Percentiles rank a stretch among this genome's conserved stretches.
Conservation (phyloP, 192 early-diverging fungal genomes). For the Backusella tarrabulga region DNA sequence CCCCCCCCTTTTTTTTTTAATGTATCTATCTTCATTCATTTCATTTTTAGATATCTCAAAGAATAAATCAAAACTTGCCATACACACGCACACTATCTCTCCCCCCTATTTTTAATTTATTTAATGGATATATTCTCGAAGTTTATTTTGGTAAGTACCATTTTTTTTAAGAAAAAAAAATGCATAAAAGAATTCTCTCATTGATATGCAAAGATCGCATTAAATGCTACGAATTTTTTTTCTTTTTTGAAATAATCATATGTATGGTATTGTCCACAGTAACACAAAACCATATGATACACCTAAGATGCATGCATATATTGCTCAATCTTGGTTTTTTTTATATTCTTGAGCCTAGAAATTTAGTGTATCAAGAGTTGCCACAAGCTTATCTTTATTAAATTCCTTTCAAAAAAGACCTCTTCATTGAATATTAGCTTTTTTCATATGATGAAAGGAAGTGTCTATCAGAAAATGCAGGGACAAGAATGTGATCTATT, state of each 20-base stretch:
- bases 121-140: neutral
- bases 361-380: neutral
- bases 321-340: neutral
- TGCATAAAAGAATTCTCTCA: neutral
- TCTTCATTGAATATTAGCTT: neutral
- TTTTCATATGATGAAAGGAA: neutral
- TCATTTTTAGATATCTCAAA: neutral
- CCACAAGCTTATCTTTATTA: neutral
- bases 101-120: neutral
- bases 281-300: neutral
- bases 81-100: too few species aligned
- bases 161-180: neutral
- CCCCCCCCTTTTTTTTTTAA: neutral
- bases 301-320: neutral
- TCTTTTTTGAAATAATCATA: neutral
- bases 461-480: neutral
- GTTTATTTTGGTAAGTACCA: neutral
- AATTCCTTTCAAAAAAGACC: neutral
- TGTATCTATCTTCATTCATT: neutral
- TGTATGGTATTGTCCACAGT: neutral
- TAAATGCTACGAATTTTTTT: neutral
- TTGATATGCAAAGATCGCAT: neutral
- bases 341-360: neutral
- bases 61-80: neutral
- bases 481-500: neutral